A percentile compares a stretch with the other conserved stretches of the same genome.
These are phyloP conservation scores for Eucalyptus sp. DNA, from an alignment of 345 rosid genomes.

Conservation along the genomic window DNA sequence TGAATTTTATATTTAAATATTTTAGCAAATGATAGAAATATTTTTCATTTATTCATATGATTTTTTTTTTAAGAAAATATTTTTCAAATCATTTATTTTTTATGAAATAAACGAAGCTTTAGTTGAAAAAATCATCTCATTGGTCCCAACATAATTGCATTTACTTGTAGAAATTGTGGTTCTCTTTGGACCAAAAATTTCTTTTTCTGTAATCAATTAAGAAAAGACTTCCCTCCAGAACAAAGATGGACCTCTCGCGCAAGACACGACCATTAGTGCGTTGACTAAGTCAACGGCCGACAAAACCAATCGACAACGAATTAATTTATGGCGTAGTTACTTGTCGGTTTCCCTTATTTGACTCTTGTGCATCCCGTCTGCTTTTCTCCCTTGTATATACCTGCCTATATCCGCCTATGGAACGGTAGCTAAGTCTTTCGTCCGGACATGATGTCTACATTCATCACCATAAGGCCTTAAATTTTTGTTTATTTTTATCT, in stretches of 20 bases:
- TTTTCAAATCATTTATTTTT: rapidly evolving
- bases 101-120: rapidly evolving
- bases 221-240: neutral
- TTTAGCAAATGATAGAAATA: no score
- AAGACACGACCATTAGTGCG: neutral
- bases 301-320: neutral
- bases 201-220: neutral
- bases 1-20: neutral
- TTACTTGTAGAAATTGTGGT: neutral
- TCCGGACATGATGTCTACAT: no score
- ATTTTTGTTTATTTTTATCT: no score
- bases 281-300: neutral
- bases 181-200: neutral
- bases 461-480: rapidly evolving
- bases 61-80: no score
- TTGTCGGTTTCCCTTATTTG: neutral
- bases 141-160: neutral
- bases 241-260: neutral
- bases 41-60: no score
- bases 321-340: neutral
- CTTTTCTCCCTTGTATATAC: neutral
- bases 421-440: no score
- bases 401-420: no score
- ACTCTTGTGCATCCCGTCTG: neutral
- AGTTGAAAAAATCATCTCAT: neutral